phyloP scores from a whole-genome alignment of 2,329 filamentous ascomycete species.

The Clarireedia homoeocarpa region DNA sequence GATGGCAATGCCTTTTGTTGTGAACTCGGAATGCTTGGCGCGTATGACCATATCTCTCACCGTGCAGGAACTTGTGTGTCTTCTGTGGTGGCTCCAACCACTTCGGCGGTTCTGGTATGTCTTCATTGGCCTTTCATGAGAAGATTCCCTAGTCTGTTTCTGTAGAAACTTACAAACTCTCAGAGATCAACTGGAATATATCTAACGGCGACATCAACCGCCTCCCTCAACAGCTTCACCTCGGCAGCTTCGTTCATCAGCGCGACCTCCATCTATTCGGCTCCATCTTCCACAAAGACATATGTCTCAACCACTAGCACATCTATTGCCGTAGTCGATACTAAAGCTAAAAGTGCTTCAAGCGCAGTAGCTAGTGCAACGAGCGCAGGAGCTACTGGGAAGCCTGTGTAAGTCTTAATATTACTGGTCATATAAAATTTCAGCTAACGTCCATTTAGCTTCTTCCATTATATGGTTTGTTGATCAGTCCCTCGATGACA shows the following conservation, averaged over 20 bases:
- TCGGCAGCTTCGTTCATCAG: background rate
- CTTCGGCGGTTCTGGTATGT: conserved; percentile 10
- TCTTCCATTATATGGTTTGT: conserved; percentile 11
- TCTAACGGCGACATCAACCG: background rate
- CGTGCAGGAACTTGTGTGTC: conserved; percentile 13
- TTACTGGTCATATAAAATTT: background rate
- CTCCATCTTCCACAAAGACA: background rate
- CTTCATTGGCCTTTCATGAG: background rate
- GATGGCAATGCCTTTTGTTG: conserved; percentile 14
- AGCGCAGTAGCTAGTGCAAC: background rate
- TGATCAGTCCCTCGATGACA: too few relatives aligned
- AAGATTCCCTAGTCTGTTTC: too few relatives aligned
- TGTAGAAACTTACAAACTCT: background rate
- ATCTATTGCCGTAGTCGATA: background rate
- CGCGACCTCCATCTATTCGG: background rate
- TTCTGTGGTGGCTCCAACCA: background rate
- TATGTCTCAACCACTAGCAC: background rate
- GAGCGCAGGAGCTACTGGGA: background rate
- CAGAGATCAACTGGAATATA: conserved; percentile 5
- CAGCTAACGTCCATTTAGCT: background rate
- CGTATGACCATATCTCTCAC: conserved; percentile 5
- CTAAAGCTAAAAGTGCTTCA: background rate
- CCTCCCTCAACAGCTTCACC: background rate
- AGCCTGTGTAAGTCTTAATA: conserved; percentile 7
- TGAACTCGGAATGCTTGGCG: conserved; percentile 9